Evolutionary conservation across 768 basidiomycete species (phyloP).

Genomic region (Naganishia antarctica): DNA sequence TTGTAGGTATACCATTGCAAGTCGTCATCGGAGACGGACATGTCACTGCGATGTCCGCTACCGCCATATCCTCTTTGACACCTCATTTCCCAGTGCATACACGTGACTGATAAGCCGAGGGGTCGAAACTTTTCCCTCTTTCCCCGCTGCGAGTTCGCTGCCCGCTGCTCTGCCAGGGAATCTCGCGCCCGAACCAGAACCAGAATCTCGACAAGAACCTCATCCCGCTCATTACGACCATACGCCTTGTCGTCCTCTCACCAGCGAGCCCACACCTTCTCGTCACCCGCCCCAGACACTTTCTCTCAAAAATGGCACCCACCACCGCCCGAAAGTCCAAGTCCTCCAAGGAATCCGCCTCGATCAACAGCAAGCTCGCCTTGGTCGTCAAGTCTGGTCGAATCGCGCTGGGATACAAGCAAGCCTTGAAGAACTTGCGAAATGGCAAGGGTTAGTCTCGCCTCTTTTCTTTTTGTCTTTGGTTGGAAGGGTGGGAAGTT

Average conservation of each 20-base stretch:
- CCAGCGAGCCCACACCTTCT: slow-evolving; percentile 21
- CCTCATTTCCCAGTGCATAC: too few relatives aligned
- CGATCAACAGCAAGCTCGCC: slow-evolving; percentile 77
- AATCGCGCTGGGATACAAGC: slow-evolving; percentile 95
- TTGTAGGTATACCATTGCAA: too few relatives aligned
- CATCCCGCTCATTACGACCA: neutral
- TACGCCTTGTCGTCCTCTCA: neutral
- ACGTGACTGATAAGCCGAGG: too few relatives aligned
- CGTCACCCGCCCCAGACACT: slow-evolving; percentile 14
- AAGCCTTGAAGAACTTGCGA: slow-evolving; percentile 96
- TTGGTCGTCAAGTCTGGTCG: slow-evolving; percentile 95
- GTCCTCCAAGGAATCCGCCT: slow-evolving; percentile 85
- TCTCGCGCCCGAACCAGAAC: neutral
- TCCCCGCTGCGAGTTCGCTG: too few relatives aligned
- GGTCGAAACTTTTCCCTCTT: too few relatives aligned
- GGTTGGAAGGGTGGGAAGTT: neutral
- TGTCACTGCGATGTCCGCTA: too few relatives aligned
- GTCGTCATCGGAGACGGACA: too few relatives aligned
- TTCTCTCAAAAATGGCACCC: slow-evolving; percentile 60
- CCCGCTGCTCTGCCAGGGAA: too few relatives aligned
- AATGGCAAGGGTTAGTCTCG: slow-evolving; percentile 81
- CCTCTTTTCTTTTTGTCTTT: neutral
- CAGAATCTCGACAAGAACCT: neutral
- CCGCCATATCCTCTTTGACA: too few relatives aligned
- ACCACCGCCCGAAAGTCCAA: slow-evolving; percentile 96